Conservation (phyloP, 805 yeast species). For the Candida qinlingensis region DNA sequence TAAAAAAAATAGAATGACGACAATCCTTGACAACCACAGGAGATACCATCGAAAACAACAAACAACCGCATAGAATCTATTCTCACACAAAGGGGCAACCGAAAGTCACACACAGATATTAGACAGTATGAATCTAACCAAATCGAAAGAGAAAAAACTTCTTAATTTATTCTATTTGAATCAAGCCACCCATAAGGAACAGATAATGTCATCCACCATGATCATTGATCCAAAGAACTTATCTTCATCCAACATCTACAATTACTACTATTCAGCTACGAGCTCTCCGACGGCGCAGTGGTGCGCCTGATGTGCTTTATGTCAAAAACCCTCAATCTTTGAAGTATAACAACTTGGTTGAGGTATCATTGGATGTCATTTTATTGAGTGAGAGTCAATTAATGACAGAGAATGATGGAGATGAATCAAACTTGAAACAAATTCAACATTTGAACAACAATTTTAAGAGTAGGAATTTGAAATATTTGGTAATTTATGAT, state of each 20-base stretch:
- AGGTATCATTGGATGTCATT: constrained; percentile 29
- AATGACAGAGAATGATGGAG: constrained; percentile 20
- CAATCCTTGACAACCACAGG: too few species aligned
- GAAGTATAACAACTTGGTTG: constrained; percentile 18
- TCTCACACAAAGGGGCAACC: neutral
- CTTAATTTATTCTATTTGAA: constrained; percentile 12
- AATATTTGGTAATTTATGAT: constrained; percentile 17
- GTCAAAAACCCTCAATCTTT: constrained; percentile 25
- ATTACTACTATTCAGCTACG: constrained; percentile 17
- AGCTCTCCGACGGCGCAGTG: constrained; percentile 22
- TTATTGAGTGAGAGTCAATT: constrained; percentile 28
- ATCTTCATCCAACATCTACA: constrained; percentile 1
- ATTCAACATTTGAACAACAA: constrained; percentile 19
- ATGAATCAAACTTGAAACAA: neutral
- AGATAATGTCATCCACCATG: constrained; percentile 7
- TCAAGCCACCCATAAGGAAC: constrained; percentile 8
- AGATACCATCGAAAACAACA: too few species aligned
- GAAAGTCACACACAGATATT: neutral
- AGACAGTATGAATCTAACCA: constrained; percentile 1
- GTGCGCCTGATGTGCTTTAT: constrained; percentile 27
- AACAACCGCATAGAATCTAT: neutral
- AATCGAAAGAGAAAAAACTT: constrained; percentile 12
- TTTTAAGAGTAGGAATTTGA: constrained; percentile 13
- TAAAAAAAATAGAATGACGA: too few species aligned
- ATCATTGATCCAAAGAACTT: constrained; percentile 14